A percentile compares a stretch with the other conserved stretches of the same genome.
Conservation (phyloP, 495 filamentous ascomycete species). For the Penicillium taxi region DNA sequence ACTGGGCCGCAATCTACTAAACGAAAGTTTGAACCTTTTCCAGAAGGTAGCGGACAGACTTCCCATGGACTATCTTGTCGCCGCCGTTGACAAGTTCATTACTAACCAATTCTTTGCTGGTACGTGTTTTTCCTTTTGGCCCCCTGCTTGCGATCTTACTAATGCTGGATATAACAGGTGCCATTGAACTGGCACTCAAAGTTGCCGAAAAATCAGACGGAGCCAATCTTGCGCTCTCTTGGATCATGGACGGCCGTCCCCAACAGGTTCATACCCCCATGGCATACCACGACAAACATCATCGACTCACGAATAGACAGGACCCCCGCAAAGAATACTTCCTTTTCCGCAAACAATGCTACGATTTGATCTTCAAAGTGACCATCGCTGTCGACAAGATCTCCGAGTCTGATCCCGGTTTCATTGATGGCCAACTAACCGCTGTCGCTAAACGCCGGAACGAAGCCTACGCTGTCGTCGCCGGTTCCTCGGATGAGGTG, state of each 20-base stretch:
- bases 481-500: slow-evolving; percentile 77
- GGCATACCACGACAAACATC: not conserved
- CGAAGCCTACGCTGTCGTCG: slow-evolving; percentile 82
- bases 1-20: slow-evolving; percentile 68
- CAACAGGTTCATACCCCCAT: slow-evolving; percentile 33
- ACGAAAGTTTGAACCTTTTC: slow-evolving; percentile 83
- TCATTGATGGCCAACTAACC: slow-evolving; percentile 70
- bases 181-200: slow-evolving; percentile 77
- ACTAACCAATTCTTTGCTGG: slow-evolving; percentile 76
- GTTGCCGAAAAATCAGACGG: slow-evolving; percentile 78
- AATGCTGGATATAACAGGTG: slow-evolving; percentile 44
- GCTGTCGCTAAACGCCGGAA: slow-evolving; percentile 64
- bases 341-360: slow-evolving; percentile 66
- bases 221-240: slow-evolving; percentile 70
- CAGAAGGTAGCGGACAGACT: slow-evolving; percentile 76
- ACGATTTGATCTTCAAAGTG: slow-evolving; percentile 70
- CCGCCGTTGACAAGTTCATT: slow-evolving; percentile 70
- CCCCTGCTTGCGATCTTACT: not conserved
- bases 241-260: slow-evolving; percentile 57
- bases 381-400: slow-evolving; percentile 67
- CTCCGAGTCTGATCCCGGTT: slow-evolving; percentile 54
- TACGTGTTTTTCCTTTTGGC: slow-evolving; percentile 13
- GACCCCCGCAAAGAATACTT: slow-evolving; percentile 63
- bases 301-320: slow-evolving; percentile 22
- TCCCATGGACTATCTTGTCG: slow-evolving; percentile 69